Conservation (phyloP, 768 basidiomycete genomes). For the Boletus sp. region DNA sequence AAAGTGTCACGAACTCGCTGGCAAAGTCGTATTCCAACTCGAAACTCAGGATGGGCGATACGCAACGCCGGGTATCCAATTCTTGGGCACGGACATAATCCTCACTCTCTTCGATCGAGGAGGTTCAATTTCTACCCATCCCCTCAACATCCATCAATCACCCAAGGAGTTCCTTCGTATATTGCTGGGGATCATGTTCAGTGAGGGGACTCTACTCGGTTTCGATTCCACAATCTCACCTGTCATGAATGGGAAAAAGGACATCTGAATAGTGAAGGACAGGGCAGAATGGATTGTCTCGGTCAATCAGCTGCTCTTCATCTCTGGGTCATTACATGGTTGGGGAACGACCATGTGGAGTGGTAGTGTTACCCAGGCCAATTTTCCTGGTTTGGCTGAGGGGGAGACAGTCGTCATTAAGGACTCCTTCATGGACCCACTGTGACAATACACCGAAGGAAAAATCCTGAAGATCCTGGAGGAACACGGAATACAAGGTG, state of each 20-base stretch:
- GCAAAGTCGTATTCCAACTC: not conserved
- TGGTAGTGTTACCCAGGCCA: too few species aligned
- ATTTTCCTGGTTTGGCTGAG: not conserved
- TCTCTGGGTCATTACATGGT: too few species aligned
- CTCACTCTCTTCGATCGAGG: constrained; percentile 2
- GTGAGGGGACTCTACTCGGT: not conserved
- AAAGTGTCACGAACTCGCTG: not conserved
- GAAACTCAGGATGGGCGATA: not conserved
- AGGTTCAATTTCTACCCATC: too few species aligned
- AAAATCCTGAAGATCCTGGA: not conserved
- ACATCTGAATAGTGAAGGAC: too few species aligned
- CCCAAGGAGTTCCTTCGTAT: constrained; percentile 2
- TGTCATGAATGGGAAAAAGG: not conserved
- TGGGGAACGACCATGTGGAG: too few species aligned
- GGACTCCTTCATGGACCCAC: not conserved
- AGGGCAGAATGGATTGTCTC: too few species aligned
- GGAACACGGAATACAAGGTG: not conserved
- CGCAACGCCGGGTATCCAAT: not conserved
- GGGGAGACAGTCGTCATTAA: not conserved
- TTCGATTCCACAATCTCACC: not conserved
- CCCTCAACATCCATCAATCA: not conserved
- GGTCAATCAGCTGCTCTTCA: too few species aligned
- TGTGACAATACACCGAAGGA: not conserved
- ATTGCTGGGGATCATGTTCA: not conserved
- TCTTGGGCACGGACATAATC: not conserved